A percentile compares a stretch with the other conserved stretches of the same genome.
Evolutionary conservation across 495 filamentous ascomycete genomes (phyloP).

Genomic region (Xylaria castorea): DNA sequence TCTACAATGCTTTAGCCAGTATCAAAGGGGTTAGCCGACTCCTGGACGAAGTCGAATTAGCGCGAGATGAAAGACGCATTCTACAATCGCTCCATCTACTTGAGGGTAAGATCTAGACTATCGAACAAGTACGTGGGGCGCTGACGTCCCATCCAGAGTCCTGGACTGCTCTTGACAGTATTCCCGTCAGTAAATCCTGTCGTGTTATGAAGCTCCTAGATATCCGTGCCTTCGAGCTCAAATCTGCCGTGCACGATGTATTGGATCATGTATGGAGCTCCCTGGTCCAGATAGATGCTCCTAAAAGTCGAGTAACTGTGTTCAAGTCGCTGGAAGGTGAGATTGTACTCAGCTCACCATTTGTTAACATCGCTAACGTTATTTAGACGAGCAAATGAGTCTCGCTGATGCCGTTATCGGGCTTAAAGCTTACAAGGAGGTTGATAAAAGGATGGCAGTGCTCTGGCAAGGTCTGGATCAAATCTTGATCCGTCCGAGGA

Average conservation of each 20-base stretch:
- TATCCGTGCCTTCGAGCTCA: conserved; percentile 59
- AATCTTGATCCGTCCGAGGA: conserved; percentile 58
- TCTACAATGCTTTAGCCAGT: conserved; percentile 66
- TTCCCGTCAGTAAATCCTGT: conserved; percentile 54
- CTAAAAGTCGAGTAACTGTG: conserved; percentile 56
- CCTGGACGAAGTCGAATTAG: conserved; percentile 60
- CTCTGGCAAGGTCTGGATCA: conserved; percentile 60
- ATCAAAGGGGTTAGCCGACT: conserved; percentile 60
- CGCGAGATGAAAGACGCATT: conserved; percentile 54
- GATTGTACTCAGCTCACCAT: conserved; percentile 41
- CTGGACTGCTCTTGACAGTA: conserved; percentile 51
- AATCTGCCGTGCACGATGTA: conserved; percentile 63
- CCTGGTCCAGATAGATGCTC: conserved; percentile 62
- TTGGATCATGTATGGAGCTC: conserved; percentile 62
- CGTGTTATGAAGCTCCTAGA: conserved; percentile 56
- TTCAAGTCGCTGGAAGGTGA: conserved; percentile 52
- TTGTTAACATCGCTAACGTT: conserved; percentile 33
- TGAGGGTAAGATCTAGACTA: conserved; percentile 49
- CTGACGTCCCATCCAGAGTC: conserved; percentile 45
- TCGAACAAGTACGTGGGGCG: neutral
- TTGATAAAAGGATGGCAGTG: conserved; percentile 54
- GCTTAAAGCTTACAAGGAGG: conserved; percentile 58
- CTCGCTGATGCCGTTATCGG: conserved; percentile 56
- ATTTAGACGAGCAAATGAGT: conserved; percentile 53
- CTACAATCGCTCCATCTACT: conserved; percentile 58